A percentile compares a stretch with the other conserved stretches of the same genome.
Conservation (phyloP, 176 grass and related monocot species). For the Lolium perenne region DNA sequence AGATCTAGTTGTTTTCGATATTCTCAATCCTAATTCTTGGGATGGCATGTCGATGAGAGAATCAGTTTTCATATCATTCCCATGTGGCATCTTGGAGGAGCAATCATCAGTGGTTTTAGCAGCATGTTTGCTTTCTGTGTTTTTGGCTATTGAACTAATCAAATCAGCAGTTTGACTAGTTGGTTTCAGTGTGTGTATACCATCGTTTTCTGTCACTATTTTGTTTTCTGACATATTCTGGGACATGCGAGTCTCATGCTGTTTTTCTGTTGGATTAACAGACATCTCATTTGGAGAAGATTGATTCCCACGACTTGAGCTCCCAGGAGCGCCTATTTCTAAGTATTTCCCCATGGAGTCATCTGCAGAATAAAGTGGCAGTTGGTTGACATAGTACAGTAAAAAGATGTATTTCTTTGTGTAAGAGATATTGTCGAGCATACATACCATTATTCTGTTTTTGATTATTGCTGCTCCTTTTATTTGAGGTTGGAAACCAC, state of each 20-base stretch:
- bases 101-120: conserved; percentile 39
- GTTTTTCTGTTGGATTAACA: conserved; percentile 55
- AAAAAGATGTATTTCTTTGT: conserved; percentile 22
- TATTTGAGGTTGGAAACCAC: conserved; percentile 55
- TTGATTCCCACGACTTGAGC: conserved; percentile 54
- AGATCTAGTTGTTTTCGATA: conserved; percentile 60
- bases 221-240: conserved; percentile 51
- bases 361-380: conserved; percentile 54
- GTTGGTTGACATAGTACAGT: conserved; percentile 35
- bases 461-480: conserved; percentile 54
- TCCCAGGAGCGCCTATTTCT: conserved; percentile 77
- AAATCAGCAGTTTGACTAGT: conserved; percentile 72
- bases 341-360: conserved; percentile 82
- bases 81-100: conserved; percentile 52
- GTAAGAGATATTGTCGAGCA: neutral
- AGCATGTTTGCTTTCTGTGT: conserved; percentile 44
- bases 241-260: conserved; percentile 41
- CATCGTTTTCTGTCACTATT: conserved; percentile 29
- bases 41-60: conserved; percentile 43
- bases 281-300: conserved; percentile 48
- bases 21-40: conserved; percentile 74
- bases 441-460: conserved; percentile 71
- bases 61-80: conserved; percentile 55
- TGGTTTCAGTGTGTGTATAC: conserved; percentile 35
- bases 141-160: conserved; percentile 71